phyloP scores from a whole-genome alignment of 352 stramenopile genomes.

The Phytopythium helicoides region DNA sequence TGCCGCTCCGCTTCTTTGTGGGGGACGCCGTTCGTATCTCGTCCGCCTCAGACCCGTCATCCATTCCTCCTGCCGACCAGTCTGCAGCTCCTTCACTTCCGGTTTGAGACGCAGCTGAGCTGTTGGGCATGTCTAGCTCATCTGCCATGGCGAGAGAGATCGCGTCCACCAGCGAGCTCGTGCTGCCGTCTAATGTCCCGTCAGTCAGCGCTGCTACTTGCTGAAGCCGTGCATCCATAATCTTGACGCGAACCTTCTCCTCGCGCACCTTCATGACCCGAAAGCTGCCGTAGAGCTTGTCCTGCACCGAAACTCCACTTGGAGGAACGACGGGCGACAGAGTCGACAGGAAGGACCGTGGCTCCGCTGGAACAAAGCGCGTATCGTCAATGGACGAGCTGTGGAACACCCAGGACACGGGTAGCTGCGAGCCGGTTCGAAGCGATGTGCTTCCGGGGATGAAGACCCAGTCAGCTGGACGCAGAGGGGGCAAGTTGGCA shows the following conservation, averaged over 20 bases:
- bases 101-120: constrained; percentile 2
- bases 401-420: constrained; percentile 69
- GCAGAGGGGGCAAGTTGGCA: constrained; percentile 32
- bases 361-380: constrained; percentile 64
- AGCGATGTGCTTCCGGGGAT: constrained; percentile 35
- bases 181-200: constrained; percentile 17
- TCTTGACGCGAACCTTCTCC: constrained; percentile 62
- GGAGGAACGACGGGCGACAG: constrained; percentile 40
- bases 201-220: constrained; percentile 17
- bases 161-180: constrained; percentile 27
- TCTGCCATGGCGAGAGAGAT: constrained; percentile 42
- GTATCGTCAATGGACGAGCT: constrained; percentile 69
- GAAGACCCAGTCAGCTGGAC: constrained; percentile 57
- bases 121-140: constrained; percentile 10
- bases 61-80: constrained; percentile 6
- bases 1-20: constrained; percentile 49
- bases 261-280: constrained; percentile 57
- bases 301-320: constrained; percentile 54
- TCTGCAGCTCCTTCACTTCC: constrained; percentile 4
- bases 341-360: constrained; percentile 46
- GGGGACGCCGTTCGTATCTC: constrained; percentile 48
- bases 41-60: constrained; percentile 24
- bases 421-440: constrained; percentile 37
- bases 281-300: constrained; percentile 72
- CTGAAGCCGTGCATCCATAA: constrained; percentile 52